These are phyloP conservation scores for Vitis rotundifolia DNA, from an alignment of 164 flowering plant species.

Conservation along the genomic window DNA sequence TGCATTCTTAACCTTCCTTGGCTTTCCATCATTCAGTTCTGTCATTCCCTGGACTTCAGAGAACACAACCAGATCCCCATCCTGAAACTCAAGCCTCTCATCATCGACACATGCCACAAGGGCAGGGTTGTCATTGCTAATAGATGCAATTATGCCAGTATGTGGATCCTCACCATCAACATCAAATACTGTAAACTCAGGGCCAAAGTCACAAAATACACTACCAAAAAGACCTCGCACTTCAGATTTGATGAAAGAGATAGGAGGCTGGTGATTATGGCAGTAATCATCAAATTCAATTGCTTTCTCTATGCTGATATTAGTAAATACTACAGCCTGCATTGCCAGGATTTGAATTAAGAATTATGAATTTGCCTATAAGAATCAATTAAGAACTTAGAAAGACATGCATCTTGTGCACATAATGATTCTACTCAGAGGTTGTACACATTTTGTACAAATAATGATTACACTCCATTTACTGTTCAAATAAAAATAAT, in stretches of 20 bases:
- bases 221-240: conserved; percentile 86
- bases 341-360: background rate
- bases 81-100: conserved; percentile 86
- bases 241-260: conserved; percentile 78
- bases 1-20: conserved; percentile 66
- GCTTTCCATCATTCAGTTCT: conserved; percentile 83
- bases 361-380: too few species aligned
- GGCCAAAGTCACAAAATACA: conserved; percentile 87
- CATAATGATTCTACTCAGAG: too few species aligned
- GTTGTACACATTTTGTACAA: too few species aligned
- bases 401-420: too few species aligned
- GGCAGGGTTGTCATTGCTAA: conserved; percentile 81
- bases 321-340: conserved; percentile 89
- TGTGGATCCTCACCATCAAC: conserved; percentile 90
- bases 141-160: conserved; percentile 84
- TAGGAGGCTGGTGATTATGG: conserved; percentile 78
- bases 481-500: too few species aligned
- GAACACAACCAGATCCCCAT: conserved; percentile 88
- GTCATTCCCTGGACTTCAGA: conserved; percentile 88
- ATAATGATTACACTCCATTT: too few species aligned
- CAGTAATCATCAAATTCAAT: conserved; percentile 77
- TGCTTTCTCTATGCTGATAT: conserved; percentile 62
- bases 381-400: too few species aligned
- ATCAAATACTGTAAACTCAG: conserved; percentile 74
- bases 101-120: conserved; percentile 85